Conservation (phyloP, 768 basidiomycete genomes). For the Clitopilus hobsonii region DNA sequence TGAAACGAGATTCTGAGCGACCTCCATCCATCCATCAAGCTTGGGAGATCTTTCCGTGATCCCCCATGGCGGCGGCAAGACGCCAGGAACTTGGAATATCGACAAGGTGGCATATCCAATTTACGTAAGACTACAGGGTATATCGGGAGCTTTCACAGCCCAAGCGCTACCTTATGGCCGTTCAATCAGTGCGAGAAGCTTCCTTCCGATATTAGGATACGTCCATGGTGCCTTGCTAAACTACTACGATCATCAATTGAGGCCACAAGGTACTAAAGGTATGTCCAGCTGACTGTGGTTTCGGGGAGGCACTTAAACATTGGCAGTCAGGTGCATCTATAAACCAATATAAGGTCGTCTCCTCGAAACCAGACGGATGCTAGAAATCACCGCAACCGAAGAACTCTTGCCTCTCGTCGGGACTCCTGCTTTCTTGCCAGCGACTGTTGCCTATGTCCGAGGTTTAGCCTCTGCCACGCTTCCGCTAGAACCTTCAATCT, state of each 20-base stretch:
- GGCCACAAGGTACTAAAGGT: background rate
- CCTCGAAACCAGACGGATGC: slow-evolving; percentile 6
- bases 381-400: slow-evolving; percentile 10
- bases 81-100: background rate
- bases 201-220: background rate
- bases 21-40: background rate
- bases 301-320: background rate
- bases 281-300: background rate
- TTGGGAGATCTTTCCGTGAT: background rate
- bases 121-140: background rate
- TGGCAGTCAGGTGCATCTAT: background rate
- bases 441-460: slow-evolving; percentile 42
- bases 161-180: background rate
- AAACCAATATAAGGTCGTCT: background rate
- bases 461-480: slow-evolving; percentile 36
- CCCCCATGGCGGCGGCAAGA: background rate
- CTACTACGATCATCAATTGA: slow-evolving; percentile 1
- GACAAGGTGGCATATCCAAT: background rate
- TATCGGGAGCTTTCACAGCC: background rate
- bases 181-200: background rate
- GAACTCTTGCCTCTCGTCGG: slow-evolving; percentile 33
- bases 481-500: slow-evolving; percentile 56
- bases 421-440: slow-evolving; percentile 43
- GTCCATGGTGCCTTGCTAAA: background rate
- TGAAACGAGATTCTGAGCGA: background rate